Base-by-base conservation (phyloP, 305 asterid species). In the Nicotiana rustica region DNA sequence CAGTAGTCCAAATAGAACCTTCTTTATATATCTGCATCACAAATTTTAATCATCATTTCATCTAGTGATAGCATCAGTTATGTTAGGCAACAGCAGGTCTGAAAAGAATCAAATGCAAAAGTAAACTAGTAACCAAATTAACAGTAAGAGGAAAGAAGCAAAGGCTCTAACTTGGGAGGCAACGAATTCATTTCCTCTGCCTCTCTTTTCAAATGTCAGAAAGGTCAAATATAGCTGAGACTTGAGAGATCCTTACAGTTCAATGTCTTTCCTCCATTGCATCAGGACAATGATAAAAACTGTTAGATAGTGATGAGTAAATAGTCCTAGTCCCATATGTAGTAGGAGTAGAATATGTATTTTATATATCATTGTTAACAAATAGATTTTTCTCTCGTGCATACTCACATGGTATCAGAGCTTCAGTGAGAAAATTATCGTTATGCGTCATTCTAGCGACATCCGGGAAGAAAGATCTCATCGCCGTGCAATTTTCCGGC, bases 31-130 rank as follows among this genome's bases (percentile, higher is more conserved):
- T 41, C 29, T 70, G 78, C 36, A 70, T 70, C 78, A 41, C n/a
- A 70, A 41, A 70, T 70, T 68, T 70, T 10, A 41, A 18, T 21
- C 57, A 70, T 70, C 77, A 38, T 70, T 70, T 70, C 60, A 70
- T 19, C 60, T 19, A 44, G 47, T 70, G 36, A 70, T 44, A 70
- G 6, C 78, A 41, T 44, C 44, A 69, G 10, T 5, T 41, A n/a
- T 19, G 36, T 41, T 70, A 70, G 31, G 60, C 35, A 70, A 2
- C 35, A 44, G 3, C 60, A 70, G 13, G 12, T 12, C 78, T 2
- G 17, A 18, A 44, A 19, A 19, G 19, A 19, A 70, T 70, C n/a
- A 70, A 70, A 18, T 61, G 67, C 31, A 69, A 70, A 70, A 41
- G 35, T 44, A 12, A 41, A 44, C 3, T 55, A 12, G 78, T 70